A percentile compares a stretch with the other conserved stretches of the same genome.
phyloP scores from a whole-genome alignment of 2,329 filamentous ascomycete species.

The Cordyceps javanica region DNA sequence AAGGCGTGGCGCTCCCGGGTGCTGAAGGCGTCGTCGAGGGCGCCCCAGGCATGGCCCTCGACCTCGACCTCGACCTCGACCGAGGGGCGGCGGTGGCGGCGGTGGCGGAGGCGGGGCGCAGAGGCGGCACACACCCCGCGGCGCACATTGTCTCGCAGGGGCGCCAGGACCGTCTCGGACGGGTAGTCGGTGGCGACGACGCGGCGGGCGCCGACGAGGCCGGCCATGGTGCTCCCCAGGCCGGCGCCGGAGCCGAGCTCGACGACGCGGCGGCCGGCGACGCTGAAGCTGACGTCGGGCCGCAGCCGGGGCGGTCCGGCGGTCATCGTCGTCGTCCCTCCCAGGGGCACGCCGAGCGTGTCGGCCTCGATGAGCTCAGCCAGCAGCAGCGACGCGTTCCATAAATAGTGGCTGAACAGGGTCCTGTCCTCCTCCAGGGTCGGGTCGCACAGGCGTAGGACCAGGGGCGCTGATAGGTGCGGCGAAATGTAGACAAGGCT shows the following conservation, averaged over 20 bases:
- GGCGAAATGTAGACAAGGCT: slow-evolving; percentile 48
- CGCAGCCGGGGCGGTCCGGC: not conserved
- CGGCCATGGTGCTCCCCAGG: slow-evolving; percentile 39
- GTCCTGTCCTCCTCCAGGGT: slow-evolving; percentile 42
- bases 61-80: slow-evolving; percentile 25
- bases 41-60: slow-evolving; percentile 57
- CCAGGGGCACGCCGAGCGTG: slow-evolving; percentile 23
- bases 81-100: too few species aligned
- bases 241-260: slow-evolving; percentile 60
- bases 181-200: slow-evolving; percentile 61
- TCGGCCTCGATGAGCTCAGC: slow-evolving; percentile 44
- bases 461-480: slow-evolving; percentile 33
- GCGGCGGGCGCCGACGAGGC: slow-evolving; percentile 35
- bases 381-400: slow-evolving; percentile 53
- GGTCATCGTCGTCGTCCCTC: too few species aligned
- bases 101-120: too few species aligned
- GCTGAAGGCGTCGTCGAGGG: slow-evolving; percentile 24
- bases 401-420: slow-evolving; percentile 62
- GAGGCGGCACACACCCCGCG: slow-evolving; percentile 34
- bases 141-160: slow-evolving; percentile 47
- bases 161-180: slow-evolving; percentile 48
- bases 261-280: slow-evolving; percentile 44
- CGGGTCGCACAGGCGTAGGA: slow-evolving; percentile 36
- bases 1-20: slow-evolving; percentile 31
- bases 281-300: slow-evolving; percentile 28